These are phyloP conservation scores for Colletotrichum higginsianum DNA, from an alignment of 2,329 filamentous ascomycete genomes.

Conservation along the genomic window DNA sequence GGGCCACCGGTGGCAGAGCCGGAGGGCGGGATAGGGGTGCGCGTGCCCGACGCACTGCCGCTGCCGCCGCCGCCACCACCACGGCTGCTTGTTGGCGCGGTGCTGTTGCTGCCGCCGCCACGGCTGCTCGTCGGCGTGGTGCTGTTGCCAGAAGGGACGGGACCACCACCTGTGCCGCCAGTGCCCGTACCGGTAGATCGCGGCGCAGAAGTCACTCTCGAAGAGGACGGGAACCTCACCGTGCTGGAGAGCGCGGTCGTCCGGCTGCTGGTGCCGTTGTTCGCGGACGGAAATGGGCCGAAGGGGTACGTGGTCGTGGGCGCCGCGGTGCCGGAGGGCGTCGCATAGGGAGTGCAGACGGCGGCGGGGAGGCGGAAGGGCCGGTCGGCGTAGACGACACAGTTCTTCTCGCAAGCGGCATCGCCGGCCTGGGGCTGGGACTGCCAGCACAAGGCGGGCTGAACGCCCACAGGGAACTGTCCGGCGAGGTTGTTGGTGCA, in stretches of 20 bases:
- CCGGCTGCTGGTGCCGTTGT: conserved; percentile 1
- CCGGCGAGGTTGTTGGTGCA: conserved; percentile 62
- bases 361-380: conserved; percentile 56
- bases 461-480: conserved; percentile 56
- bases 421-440: conserved; percentile 56
- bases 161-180: not conserved
- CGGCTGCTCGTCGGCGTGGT: not conserved
- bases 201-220: conserved; percentile 1
- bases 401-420: conserved; percentile 66
- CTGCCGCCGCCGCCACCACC: not conserved
- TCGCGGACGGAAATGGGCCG: conserved; percentile 2
- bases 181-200: conserved; percentile 10
- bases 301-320: conserved; percentile 20
- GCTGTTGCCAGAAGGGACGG: conserved; percentile 4
- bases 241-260: not conserved
- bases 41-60: conserved; percentile 26
- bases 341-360: conserved; percentile 51
- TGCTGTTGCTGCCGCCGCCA: conserved; percentile 1
- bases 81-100: not conserved
- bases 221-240: not conserved
- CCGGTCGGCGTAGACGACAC: conserved; percentile 59
- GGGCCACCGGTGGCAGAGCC: conserved; percentile 39
- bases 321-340: conserved; percentile 39
- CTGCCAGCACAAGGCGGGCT: conserved; percentile 58
- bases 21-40: conserved; percentile 30